Base-by-base conservation (phyloP, 1,284 basidiomycete genomes). In the Hemileia vastatrix region DNA sequence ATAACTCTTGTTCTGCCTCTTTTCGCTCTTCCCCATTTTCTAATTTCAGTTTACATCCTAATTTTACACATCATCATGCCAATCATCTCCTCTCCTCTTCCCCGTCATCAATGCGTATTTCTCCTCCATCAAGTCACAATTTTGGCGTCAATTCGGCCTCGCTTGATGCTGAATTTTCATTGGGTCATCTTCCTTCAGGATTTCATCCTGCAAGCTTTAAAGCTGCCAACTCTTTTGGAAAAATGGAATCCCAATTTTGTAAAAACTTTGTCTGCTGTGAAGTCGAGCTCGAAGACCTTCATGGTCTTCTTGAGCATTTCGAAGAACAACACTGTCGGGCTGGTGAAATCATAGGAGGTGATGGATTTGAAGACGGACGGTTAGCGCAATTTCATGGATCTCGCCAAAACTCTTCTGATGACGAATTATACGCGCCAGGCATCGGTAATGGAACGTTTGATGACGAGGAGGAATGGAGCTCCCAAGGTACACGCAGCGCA, bases 211-310 rank as follows among this genome's bases (percentile, higher is more conserved):
- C 32, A 23, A 52, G 49, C 24, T 53, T 53, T n/a, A 60, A 32
- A 13, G 48, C 49, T 4, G 49, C 57, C 23, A 53, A 50, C 36
- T 60, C 57, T 31, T 60, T 60, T 33, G 57, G 57, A 8, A 49
- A 50, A 2, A 60, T 60, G 57, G 57, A 60, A 21, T 53, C 57
- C 13, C 44, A 49, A 18, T 60, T 60, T 40, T 60, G 57, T 24
- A 51, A 60, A 60, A 60, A 60, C 50, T 60, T 60, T 53, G 57
- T 60, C 15, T 60, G 57, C 32, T 60, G 57, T 24, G 48, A 49
- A 6, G 53, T 60, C 50, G 49, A 49, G 1, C 31, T 60, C 2
- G 49, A 53, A 13, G 57, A 60, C 24, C 40, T 60, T 3, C 57
- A 60, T 31, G 57, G 53, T 27, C 24, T 60, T 19, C 36, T 60